Evolutionary conservation across 768 basidiomycete species (phyloP).

Genomic region (Tylopilus vinaceipallidus): DNA sequence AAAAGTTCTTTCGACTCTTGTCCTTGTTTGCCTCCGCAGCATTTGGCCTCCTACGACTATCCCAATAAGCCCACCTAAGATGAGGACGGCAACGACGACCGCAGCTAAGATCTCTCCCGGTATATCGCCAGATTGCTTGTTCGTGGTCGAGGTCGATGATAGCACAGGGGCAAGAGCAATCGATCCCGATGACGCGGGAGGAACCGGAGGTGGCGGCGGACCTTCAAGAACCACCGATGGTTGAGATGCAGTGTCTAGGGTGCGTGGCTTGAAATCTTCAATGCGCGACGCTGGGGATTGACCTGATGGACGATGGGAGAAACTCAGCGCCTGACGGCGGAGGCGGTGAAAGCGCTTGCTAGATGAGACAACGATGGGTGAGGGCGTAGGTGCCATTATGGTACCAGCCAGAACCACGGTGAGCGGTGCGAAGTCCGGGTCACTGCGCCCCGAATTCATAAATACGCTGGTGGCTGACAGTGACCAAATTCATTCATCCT

Average conservation of each 20-base stretch:
- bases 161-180: slow-evolving; percentile 3
- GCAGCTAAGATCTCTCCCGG: slow-evolving; percentile 24
- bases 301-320: slow-evolving; percentile 1
- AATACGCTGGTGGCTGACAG: slow-evolving; percentile 27
- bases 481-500: slow-evolving; percentile 11
- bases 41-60: slow-evolving; percentile 27
- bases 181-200: slow-evolving; percentile 6
- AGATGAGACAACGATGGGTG: slow-evolving; percentile 1
- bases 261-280: slow-evolving; percentile 8
- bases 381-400: slow-evolving; percentile 24
- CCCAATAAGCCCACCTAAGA: slow-evolving; percentile 28
- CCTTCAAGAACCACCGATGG: slow-evolving; percentile 9
- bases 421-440: no score
- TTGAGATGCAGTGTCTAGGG: background rate
- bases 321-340: slow-evolving; percentile 14
- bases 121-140: slow-evolving; percentile 4
- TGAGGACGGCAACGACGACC: slow-evolving; percentile 21
- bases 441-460: no score
- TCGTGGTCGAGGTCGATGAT: background rate
- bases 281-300: background rate
- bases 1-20: background rate
- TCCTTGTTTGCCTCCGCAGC: slow-evolving; percentile 20
- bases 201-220: background rate
- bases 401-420: no score
- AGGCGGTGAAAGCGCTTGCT: slow-evolving; percentile 11